Percentiles rank a stretch among this genome's conserved stretches.
phyloP scores from a whole-genome alignment of 2,329 filamentous ascomycete genomes.

The Xylariales sp. region DNA sequence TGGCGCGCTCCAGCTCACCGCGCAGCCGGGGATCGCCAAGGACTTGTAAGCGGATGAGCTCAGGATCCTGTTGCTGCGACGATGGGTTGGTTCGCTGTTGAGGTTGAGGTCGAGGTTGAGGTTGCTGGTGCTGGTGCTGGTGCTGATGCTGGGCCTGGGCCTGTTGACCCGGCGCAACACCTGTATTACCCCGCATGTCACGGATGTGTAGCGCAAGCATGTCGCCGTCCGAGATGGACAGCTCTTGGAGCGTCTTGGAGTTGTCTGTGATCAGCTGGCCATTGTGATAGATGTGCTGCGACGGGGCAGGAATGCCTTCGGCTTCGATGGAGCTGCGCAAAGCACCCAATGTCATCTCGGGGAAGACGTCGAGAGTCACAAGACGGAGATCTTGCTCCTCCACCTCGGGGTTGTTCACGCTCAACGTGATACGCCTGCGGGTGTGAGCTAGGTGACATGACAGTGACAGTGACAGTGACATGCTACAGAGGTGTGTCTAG shows the following conservation, averaged over 20 bases:
- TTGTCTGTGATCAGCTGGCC: slow-evolving; percentile 75
- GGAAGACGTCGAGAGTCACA: slow-evolving; percentile 64
- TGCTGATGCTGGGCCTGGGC: slow-evolving; percentile 27
- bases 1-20: slow-evolving; percentile 63
- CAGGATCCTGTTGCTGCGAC: slow-evolving; percentile 57
- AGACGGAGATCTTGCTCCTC: slow-evolving; percentile 55
- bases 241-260: slow-evolving; percentile 73
- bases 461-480: no score
- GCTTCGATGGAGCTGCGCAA: slow-evolving; percentile 85
- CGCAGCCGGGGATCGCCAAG: slow-evolving; percentile 72
- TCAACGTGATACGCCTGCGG: slow-evolving; percentile 68
- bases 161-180: slow-evolving; percentile 30
- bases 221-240: slow-evolving; percentile 80
- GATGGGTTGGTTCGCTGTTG: slow-evolving; percentile 23
- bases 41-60: slow-evolving; percentile 77
- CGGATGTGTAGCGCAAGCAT: slow-evolving; percentile 85
- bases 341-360: slow-evolving; percentile 70
- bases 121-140: slow-evolving; percentile 27
- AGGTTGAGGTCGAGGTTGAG: no score
- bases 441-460: slow-evolving; percentile 2
- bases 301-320: slow-evolving; percentile 67
- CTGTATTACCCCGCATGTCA: slow-evolving; percentile 47
- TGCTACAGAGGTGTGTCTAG: slow-evolving; percentile 1
- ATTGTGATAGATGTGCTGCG: slow-evolving; percentile 88
- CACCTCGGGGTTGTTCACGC: slow-evolving; percentile 62